Evolutionary conservation across 2,329 filamentous ascomycete genomes (phyloP), one percentile per base, ranked within the genome.

Genomic region (Niveomyces coronatus): DNA sequence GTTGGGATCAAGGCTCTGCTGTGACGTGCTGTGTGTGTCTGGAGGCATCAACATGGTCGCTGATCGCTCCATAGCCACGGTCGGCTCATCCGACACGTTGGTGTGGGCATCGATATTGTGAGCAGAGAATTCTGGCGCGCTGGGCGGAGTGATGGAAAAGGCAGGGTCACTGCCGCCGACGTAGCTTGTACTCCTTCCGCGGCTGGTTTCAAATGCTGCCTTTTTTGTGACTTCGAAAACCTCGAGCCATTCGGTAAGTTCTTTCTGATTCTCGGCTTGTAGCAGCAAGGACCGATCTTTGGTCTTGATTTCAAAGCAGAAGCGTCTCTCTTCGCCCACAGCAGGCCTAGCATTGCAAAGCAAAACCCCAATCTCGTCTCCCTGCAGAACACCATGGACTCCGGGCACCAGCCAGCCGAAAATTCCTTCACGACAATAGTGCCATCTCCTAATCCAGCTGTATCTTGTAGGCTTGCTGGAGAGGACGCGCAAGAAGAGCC

Each of bases 221-320:
- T 88, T 85, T 63, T 98, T 98, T 37, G 89, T 88, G 13, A 88
- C 76, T 49, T 98, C 89, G 50, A 98, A 95, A 0, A 89, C 80
- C 46, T 85, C 78, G 39, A 98, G 78, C 91, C 91, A 98, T 51
- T 94, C 85, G 42, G 84, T 87, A n/a, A 98, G 72, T 54, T 96
- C 85, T 35, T 67, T 68, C 56, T 98, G 91, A 0, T 86, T 94
- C 56, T 98, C 91, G 4, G 89, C 85, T 61, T 98, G 91, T 3
- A 98, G 68, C 42, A 95, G 66, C 45, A 94, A 79, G 35, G 81
- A 91, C 45, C 84, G 84, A 52, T 85, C 94, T 60, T 95, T 98
- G 3, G 91, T 98, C 67, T 96, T 98, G 52, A 98, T 83, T 60
- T 98, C 91, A 52, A 98, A 95, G 56, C 91, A 96, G 60, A 96